Base-by-base conservation (phyloP, 176 grass and related monocot species). In the Zoysia japonica region DNA sequence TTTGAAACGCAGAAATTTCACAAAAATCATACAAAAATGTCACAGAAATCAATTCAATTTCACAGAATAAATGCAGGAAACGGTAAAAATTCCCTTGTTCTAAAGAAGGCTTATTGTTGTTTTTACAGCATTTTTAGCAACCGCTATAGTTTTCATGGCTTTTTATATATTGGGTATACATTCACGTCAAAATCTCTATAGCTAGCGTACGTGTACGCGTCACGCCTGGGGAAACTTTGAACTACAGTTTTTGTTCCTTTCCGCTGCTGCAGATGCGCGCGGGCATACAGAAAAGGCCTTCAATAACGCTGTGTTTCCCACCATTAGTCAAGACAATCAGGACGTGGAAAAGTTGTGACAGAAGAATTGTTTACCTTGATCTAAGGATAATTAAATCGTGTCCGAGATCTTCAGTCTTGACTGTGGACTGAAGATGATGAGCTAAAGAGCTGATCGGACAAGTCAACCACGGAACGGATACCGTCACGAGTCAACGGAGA, bases 401-500 rank as follows among this genome's bases (percentile, higher is more conserved):
- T 66, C 51, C 5, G 65, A n/a, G 62, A 40, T 63, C 62, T n/a
- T 38, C 37, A 45, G 36, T 6, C 38, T 40, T 71, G 74, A 71
- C 66, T 53, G 70, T 80, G 72, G 55, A n/a, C 53, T 19, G 20
- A 45, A 51, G 51, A 5, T 28, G 14, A 17, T 3, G 14, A 61
- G 59, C 19, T 61, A 35, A 28, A 28, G 9, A 28, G 53, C 62
- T 61, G 70, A 20, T 63, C 38, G 64, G 19, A 35, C 53, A 86
- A 70, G 78, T 76, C 45, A 75, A 62, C 63, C 84, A 86, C 71
- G 84, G n/a, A 81, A 81, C 19, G 8, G 72, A 61, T 38, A 61
- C 11, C 65, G 47, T 77, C 78, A 82, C 56, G 2, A 40, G 65
- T 76, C 85, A 70, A 70, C 63, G 28, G 28, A 28, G 28, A 28